These are phyloP conservation scores for Adansonia rubrostipa DNA, from an alignment of 441 rosid species.

Conservation along the genomic window DNA sequence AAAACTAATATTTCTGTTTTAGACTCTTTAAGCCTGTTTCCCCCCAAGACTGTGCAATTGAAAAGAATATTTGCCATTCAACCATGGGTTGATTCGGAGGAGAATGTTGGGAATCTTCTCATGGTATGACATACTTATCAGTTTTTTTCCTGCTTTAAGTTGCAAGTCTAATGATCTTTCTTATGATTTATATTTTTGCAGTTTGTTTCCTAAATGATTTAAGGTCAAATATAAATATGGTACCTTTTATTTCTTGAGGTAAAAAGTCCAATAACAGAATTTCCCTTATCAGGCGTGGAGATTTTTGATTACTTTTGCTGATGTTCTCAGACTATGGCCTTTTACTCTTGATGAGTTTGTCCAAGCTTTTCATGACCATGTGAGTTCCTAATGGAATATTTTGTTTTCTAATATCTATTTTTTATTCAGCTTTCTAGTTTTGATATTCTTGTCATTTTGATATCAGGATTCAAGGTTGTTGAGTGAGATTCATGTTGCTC, in stretches of 20 bases:
- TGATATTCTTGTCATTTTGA: constrained; percentile 31
- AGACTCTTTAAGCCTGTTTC: constrained; percentile 77
- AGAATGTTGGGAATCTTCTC: constrained; percentile 85
- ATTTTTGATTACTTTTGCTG: constrained; percentile 87
- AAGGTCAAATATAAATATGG: constrained; percentile 13
- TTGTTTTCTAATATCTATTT: constrained; percentile 22
- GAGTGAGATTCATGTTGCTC: constrained; percentile 87
- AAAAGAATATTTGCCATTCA: constrained; percentile 77
- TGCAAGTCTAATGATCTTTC: constrained; percentile 2
- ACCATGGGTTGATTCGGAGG: constrained; percentile 88
- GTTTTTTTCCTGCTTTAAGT: not conserved
- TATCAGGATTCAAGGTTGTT: constrained; percentile 91
- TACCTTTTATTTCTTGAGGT: constrained; percentile 20
- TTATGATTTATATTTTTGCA: constrained; percentile 21
- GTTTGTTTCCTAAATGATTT: constrained; percentile 21
- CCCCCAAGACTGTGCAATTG: constrained; percentile 67
- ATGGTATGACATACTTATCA: constrained; percentile 63
- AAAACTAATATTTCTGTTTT: constrained; percentile 24
- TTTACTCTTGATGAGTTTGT: constrained; percentile 96
- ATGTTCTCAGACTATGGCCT: constrained; percentile 95
- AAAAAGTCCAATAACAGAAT: constrained; percentile 16
- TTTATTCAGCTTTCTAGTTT: constrained; percentile 23
- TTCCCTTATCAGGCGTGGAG: constrained; percentile 82
- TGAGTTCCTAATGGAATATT: constrained; percentile 41
- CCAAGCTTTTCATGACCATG: constrained; percentile 96